These are phyloP conservation scores for Vanrija sp. DNA, from an alignment of 1,284 basidiomycete genomes.

Conservation along the genomic window DNA sequence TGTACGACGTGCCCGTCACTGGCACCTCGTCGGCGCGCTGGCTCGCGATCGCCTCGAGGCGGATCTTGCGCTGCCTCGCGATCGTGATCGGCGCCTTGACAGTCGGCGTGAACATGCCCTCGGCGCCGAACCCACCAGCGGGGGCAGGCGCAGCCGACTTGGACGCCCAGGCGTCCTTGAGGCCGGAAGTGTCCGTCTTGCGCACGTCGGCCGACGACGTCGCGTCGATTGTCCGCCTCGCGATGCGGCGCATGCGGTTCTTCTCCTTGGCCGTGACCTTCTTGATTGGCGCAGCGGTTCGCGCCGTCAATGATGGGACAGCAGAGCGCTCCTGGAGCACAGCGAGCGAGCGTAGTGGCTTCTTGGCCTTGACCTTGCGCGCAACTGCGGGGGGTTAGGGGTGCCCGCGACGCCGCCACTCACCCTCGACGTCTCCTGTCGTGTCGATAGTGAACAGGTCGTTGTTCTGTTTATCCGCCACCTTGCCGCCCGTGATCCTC, in stretches of 20 bases:
- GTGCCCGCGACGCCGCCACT: conserved; percentile 22
- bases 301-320: conserved; percentile 71
- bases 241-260: conserved; percentile 66
- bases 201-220: conserved; percentile 6
- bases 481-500: conserved; percentile 61
- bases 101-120: conserved; percentile 28
- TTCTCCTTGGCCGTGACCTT: conserved; percentile 62
- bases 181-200: conserved; percentile 6
- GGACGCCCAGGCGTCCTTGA: conserved; percentile 21
- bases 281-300: conserved; percentile 33
- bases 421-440: conserved; percentile 71
- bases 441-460: conserved; percentile 76
- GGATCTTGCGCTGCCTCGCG: conserved; percentile 25
- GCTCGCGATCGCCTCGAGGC: conserved; percentile 15
- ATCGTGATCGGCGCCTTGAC: conserved; percentile 43
- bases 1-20: conserved; percentile 88
- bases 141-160: conserved; percentile 1
- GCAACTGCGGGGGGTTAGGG: conserved; percentile 19
- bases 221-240: conserved; percentile 63
- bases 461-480: conserved; percentile 52
- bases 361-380: conserved; percentile 43
- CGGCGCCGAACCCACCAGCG: conserved; percentile 38
- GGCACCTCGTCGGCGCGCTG: conserved; percentile 64
- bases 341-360: conserved; percentile 69
- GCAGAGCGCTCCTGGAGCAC: conserved; percentile 79